These are phyloP conservation scores for Kockovaella imperatae DNA, from an alignment of 768 basidiomycete genomes.

Conservation along the genomic window DNA sequence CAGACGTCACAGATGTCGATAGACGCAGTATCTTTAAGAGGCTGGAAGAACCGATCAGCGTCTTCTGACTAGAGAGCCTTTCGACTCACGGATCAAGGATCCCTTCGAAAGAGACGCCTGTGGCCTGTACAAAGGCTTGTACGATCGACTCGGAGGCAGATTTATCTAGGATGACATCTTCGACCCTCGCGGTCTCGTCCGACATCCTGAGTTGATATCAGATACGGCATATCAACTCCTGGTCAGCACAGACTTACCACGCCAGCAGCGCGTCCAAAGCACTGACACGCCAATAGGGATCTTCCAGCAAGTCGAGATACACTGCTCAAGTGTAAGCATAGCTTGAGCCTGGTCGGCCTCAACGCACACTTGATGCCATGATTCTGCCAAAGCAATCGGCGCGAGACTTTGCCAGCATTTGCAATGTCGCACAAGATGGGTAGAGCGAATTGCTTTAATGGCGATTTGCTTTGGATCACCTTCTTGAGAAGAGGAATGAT, in stretches of 20 bases:
- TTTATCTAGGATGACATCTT: conserved; percentile 76
- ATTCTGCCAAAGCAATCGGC: conserved; percentile 84
- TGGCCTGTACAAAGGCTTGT: conserved; percentile 55
- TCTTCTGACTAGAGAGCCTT: not conserved
- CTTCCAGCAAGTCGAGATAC: conserved; percentile 42
- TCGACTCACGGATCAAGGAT: conserved; percentile 41
- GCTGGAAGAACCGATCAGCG: conserved; percentile 9
- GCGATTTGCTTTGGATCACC: conserved; percentile 79
- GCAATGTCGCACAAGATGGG: conserved; percentile 95
- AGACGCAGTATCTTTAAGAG: conserved; percentile 81
- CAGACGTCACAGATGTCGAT: conserved; percentile 64
- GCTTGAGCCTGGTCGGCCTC: not conserved
- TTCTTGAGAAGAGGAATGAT: conserved; percentile 85
- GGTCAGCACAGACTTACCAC: conserved; percentile 56
- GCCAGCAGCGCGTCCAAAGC: conserved; percentile 74
- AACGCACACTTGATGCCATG: conserved; percentile 58
- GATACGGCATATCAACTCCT: conserved; percentile 1
- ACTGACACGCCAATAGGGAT: conserved; percentile 44
- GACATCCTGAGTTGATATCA: conserved; percentile 58
- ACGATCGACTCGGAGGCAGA: conserved; percentile 79
- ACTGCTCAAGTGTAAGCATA: conserved; percentile 13
- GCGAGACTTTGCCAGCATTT: conserved; percentile 85
- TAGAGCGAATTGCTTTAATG: conserved; percentile 91
- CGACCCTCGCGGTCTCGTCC: conserved; percentile 89
- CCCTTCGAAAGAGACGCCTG: conserved; percentile 38